A percentile compares a stretch with the other conserved stretches of the same genome.
These are phyloP conservation scores for Suhomyces pyralidae DNA, from an alignment of 805 yeast species.

Conservation along the genomic window DNA sequence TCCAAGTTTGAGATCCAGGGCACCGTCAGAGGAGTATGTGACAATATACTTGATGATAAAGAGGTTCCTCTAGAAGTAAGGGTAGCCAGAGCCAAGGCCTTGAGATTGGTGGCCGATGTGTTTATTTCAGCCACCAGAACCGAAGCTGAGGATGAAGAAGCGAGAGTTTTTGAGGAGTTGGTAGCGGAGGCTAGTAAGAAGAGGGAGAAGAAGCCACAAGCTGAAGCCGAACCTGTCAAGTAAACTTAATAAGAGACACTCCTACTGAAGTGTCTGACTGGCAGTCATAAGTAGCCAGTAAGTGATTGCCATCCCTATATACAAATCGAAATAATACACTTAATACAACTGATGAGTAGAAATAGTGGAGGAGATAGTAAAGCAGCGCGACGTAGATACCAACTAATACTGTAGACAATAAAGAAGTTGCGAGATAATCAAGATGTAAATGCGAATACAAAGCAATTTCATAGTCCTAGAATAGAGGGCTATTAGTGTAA, in stretches of 20 bases:
- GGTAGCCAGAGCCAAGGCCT: slow-evolving; percentile 59
- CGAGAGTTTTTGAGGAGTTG: slow-evolving; percentile 71
- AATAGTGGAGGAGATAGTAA: too few species aligned
- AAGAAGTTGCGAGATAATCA: too few species aligned
- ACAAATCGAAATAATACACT: not conserved
- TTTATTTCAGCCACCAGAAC: slow-evolving; percentile 59
- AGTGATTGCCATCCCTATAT: not conserved
- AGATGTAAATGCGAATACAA: too few species aligned
- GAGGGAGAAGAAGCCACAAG: slow-evolving; percentile 24
- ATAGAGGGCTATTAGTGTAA: too few species aligned
- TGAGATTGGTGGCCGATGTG: slow-evolving; percentile 60
- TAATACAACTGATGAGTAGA: too few species aligned
- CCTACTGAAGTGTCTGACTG: not conserved
- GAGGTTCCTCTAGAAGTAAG: slow-evolving; percentile 45
- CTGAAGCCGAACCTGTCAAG: not conserved
- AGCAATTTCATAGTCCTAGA: too few species aligned
- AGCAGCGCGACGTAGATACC: too few species aligned
- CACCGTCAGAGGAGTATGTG: slow-evolving; percentile 70
- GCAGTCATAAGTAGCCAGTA: not conserved
- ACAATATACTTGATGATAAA: slow-evolving; percentile 58
- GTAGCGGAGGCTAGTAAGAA: slow-evolving; percentile 49
- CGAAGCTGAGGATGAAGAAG: slow-evolving; percentile 70
- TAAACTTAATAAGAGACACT: not conserved
- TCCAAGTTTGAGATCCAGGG: slow-evolving; percentile 75
- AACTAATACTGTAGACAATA: too few species aligned